Base-by-base conservation (phyloP, 2,329 filamentous ascomycete species). In the Graphiopsis chlorocephala region DNA sequence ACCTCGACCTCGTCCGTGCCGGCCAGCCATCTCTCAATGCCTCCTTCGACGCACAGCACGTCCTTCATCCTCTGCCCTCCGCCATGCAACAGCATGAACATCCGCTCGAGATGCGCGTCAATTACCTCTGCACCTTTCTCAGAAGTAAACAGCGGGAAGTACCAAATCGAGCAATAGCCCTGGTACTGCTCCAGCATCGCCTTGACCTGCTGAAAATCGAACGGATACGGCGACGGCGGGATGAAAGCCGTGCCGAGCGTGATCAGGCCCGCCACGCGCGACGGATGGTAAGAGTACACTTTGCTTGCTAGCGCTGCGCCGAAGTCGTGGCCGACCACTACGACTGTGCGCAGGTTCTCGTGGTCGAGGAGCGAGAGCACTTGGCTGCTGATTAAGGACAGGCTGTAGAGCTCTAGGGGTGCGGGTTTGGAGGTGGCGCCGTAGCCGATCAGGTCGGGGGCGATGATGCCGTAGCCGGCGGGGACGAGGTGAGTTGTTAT, bases 311-410 rank as follows among this genome's bases (percentile, higher is more conserved):
- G 63, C 6, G 61, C 64, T 17, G 77, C 76, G 45, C 82, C 82
- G 80, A 81, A 84, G 69, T 85, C 82, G 66, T 84, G 82, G 55
- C 82, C 82, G 29, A 83, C 71, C 1, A 78, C 75, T 60, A 83
- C 72, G 42, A 76, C 73, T 45, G 72, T 70, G 38, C 67, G 33
- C 23, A 79, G 53, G 5, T 71, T 63, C 67, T 81, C 78, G 11
- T 68, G 64, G 58, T 78, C 72, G 8, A 83, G 70, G 6, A 82
- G 78, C 7, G 78, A 75, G 2, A 71, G 62, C 6, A 79, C 56
- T 63, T 82, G 79, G 25, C 71, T 70, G 6, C 75, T 67, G 65
- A 79, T 72, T 17, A 66, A 70, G 20, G 74, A 63, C 62, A 70
- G 74, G 4, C 69, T 70, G 68, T 82, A 82, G 6, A 68, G 65